Conservation (phyloP, 352 stramenopile genomes). For the Phytophthora melonis region DNA sequence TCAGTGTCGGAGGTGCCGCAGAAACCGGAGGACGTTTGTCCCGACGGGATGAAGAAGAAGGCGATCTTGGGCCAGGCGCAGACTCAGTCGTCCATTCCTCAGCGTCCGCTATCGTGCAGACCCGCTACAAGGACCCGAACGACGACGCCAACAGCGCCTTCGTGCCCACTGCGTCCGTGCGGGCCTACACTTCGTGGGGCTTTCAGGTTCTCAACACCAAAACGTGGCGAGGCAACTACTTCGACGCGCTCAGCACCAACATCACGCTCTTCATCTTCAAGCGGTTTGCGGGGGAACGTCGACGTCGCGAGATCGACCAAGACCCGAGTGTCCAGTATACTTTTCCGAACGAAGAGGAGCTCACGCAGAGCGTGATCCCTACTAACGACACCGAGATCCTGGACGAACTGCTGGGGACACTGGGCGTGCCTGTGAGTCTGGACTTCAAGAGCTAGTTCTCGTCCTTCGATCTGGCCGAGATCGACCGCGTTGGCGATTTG, state of each 20-base stretch:
- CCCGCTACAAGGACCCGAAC: slow-evolving; percentile 94
- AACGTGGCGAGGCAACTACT: slow-evolving; percentile 96
- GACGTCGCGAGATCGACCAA: slow-evolving; percentile 54
- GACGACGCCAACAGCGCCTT: slow-evolving; percentile 92
- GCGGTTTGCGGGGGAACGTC: slow-evolving; percentile 63
- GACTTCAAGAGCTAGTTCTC: slow-evolving; percentile 74
- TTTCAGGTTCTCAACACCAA: slow-evolving; percentile 90
- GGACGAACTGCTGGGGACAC: slow-evolving; percentile 65
- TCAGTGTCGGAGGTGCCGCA: slow-evolving; percentile 55
- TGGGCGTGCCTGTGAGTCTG: slow-evolving; percentile 70
- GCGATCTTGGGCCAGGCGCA: slow-evolving; percentile 78
- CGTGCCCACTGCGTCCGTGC: slow-evolving; percentile 83
- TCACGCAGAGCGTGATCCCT: slow-evolving; percentile 46
- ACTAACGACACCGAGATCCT: slow-evolving; percentile 68
- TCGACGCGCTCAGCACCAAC: slow-evolving; percentile 93
- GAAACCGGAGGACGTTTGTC: slow-evolving; percentile 47
- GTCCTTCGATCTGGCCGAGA: slow-evolving; percentile 73
- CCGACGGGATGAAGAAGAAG: slow-evolving; percentile 65
- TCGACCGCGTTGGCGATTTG: slow-evolving; percentile 68
- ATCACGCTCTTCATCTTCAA: slow-evolving; percentile 90
- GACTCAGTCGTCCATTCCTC: slow-evolving; percentile 33
- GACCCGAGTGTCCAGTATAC: slow-evolving; percentile 45
- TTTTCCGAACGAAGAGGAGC: slow-evolving; percentile 70
- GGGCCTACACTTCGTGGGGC: slow-evolving; percentile 76
- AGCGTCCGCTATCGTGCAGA: slow-evolving; percentile 63